Evolutionary conservation across 2,329 filamentous ascomycete species (phyloP), one percentile per base, ranked within the genome.

Genomic region (Alternaria sp.): DNA sequence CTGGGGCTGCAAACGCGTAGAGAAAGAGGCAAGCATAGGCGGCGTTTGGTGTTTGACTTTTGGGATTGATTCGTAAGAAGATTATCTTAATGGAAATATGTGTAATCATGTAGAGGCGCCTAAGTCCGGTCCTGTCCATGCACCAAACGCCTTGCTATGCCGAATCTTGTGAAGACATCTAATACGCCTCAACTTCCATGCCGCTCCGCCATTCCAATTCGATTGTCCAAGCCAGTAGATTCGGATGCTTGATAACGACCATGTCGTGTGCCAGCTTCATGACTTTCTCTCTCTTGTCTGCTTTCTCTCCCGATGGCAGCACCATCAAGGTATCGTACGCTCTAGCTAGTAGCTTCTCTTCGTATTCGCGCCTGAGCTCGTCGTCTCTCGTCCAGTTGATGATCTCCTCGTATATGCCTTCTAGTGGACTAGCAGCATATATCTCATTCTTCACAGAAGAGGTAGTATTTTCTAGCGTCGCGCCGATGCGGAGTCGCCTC

Each of bases 221-320:
- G 62, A 97, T 90, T 70, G 93, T 90, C 96, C 96, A 99, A 0
- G 95, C 95, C 16, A 96, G 84, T 65, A 90, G 88, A 79, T 90
- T 97, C 0, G 93, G 92, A 70, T 98, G 93, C 70, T 94, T 94
- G 76, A 99, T 95, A 61, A 97, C 92, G 62, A 99, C 94, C 92
- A 99, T 97, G 63, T 94, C 95, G 64, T 90, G 88, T 0, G 94
- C 93, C 54, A 95, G 82, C 61, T 91, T 90, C 71, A 91, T 80
- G 0, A 97, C 90, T 65, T 91, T 89, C 36, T 88, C 82, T 27
- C 92, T 86, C 77, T 96, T 93, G 18, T 83, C 79, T 1, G 81
- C 74, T 79, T 98, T 98, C 59, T 89, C 82, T 4, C 89, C 88
- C 1, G 84, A 62, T 3, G 90, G 87, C 16, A 92, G 83, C 28